These are phyloP conservation scores for Noccaea bulbosa DNA, from an alignment of 345 rosid species.

Conservation along the genomic window DNA sequence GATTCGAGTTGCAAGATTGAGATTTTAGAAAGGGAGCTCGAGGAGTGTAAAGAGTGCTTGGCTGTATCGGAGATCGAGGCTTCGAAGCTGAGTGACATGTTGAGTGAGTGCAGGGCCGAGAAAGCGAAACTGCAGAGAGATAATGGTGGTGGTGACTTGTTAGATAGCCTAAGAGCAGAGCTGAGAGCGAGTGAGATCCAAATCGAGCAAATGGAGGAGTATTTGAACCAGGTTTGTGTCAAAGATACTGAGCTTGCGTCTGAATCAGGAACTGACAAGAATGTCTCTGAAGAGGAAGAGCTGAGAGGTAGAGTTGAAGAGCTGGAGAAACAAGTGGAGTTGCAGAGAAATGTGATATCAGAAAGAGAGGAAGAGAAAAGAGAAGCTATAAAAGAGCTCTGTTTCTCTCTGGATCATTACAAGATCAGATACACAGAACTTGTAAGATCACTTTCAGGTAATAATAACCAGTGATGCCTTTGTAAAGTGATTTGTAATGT, in stretches of 20 bases:
- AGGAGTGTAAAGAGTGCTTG: conserved; percentile 39
- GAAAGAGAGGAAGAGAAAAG: conserved; percentile 77
- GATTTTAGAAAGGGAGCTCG: conserved; percentile 47
- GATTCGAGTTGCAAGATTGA: conserved; percentile 41
- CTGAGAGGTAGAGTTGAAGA: conserved; percentile 50
- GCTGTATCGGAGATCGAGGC: conserved; percentile 49
- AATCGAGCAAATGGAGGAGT: conserved; percentile 60
- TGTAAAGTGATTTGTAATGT: conserved; percentile 9
- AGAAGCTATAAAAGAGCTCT: conserved; percentile 83
- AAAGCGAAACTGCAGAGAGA: conserved; percentile 57
- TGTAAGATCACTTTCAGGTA: conserved; percentile 52
- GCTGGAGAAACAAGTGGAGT: conserved; percentile 63
- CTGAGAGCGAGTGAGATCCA: conserved; percentile 49
- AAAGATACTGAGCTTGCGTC: conserved; percentile 47
- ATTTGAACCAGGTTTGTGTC: conserved; percentile 44
- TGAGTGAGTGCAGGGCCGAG: conserved; percentile 58
- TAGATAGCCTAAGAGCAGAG: conserved; percentile 57
- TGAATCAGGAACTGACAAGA: conserved; percentile 42
- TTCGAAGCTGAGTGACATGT: conserved; percentile 40
- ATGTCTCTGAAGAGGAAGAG: conserved; percentile 37
- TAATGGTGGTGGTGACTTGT: conserved; percentile 39
- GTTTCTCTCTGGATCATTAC: conserved; percentile 81
- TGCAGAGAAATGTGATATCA: conserved; percentile 52
- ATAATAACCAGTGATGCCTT: conserved; percentile 17
- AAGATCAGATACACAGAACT: conserved; percentile 62